Percentiles rank a stretch among this genome's conserved stretches.
phyloP scores from a whole-genome alignment of 768 basidiomycete species.

The Rhizopogon vesiculosus region DNA sequence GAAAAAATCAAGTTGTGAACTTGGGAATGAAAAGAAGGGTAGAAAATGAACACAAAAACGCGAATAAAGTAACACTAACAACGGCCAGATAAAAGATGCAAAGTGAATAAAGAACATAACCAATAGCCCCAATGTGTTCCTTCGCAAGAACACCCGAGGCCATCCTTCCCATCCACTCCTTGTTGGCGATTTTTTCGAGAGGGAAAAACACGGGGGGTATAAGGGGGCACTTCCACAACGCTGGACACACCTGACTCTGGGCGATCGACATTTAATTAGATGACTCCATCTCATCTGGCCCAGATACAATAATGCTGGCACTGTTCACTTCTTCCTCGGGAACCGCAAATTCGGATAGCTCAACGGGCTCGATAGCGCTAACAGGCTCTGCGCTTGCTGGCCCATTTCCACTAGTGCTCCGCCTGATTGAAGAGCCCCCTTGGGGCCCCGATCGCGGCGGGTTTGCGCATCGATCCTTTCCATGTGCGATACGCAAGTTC shows the following conservation, averaged over 20 bases:
- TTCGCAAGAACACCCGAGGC: slow-evolving; percentile 16
- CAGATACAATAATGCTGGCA: not conserved
- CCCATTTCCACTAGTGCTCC: slow-evolving; percentile 41
- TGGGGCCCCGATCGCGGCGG: slow-evolving; percentile 82
- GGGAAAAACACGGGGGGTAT: not conserved
- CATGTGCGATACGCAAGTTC: slow-evolving; percentile 86
- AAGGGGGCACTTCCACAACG: not conserved
- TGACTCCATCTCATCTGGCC: not conserved
- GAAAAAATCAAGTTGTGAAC: slow-evolving; percentile 18
- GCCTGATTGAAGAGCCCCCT: slow-evolving; percentile 51
- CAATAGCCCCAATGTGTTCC: slow-evolving; percentile 52
- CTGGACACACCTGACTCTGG: not conserved
- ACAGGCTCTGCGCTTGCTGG: slow-evolving; percentile 10
- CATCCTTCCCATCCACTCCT: slow-evolving; percentile 19
- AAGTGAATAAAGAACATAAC: slow-evolving; percentile 49
- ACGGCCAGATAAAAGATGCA: slow-evolving; percentile 22
- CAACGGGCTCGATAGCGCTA: not conserved
- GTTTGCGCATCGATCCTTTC: slow-evolving; percentile 95
- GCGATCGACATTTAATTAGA: not conserved
- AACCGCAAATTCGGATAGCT: not conserved
- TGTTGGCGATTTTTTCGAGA: not conserved
- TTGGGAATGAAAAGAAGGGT: slow-evolving; percentile 29
- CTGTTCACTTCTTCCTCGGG: not conserved
- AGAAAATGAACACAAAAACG: slow-evolving; percentile 25
- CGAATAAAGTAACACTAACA: slow-evolving; percentile 23